Conservation (phyloP, 805 yeast species). For the Dipodascus geniculatus region DNA sequence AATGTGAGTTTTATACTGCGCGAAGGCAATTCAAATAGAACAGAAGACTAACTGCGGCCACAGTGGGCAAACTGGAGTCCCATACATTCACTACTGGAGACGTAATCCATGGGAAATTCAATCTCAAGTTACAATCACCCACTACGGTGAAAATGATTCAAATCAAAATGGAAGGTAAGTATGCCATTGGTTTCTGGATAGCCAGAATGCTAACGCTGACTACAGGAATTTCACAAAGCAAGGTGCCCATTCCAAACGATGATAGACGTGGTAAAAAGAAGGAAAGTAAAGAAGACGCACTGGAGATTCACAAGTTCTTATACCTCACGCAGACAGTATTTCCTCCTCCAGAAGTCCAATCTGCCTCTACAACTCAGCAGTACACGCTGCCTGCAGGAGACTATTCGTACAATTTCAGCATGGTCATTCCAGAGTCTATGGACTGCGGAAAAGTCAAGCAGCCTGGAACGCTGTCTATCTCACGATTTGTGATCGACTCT, state of each 20-base stretch:
- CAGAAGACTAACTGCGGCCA: neutral
- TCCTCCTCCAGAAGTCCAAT: slow-evolving; percentile 23
- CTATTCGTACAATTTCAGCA: slow-evolving; percentile 25
- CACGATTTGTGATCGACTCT: slow-evolving; percentile 3
- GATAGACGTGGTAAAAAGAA: slow-evolving; percentile 6
- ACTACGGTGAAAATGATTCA: slow-evolving; percentile 19
- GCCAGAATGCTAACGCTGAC: neutral
- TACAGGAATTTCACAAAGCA: slow-evolving; percentile 14
- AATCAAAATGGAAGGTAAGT: slow-evolving; percentile 22
- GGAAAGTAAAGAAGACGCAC: slow-evolving; percentile 11
- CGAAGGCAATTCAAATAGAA: no score
- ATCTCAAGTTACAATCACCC: slow-evolving; percentile 14
- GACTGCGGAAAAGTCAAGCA: slow-evolving; percentile 5
- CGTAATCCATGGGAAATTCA: slow-evolving; percentile 17
- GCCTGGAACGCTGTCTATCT: slow-evolving; percentile 4
- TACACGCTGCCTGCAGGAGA: slow-evolving; percentile 27
- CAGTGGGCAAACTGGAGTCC: neutral
- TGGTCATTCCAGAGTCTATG: slow-evolving; percentile 22
- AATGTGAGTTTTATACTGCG: neutral
- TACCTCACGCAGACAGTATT: slow-evolving; percentile 23
- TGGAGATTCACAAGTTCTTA: slow-evolving; percentile 20
- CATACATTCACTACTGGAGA: slow-evolving; percentile 16
- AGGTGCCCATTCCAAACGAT: slow-evolving; percentile 14
- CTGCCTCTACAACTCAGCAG: slow-evolving; percentile 10
- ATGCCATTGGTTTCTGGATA: neutral